phyloP scores from a whole-genome alignment of 306 rosid species.

The Oxytropis ochrocephala region DNA sequence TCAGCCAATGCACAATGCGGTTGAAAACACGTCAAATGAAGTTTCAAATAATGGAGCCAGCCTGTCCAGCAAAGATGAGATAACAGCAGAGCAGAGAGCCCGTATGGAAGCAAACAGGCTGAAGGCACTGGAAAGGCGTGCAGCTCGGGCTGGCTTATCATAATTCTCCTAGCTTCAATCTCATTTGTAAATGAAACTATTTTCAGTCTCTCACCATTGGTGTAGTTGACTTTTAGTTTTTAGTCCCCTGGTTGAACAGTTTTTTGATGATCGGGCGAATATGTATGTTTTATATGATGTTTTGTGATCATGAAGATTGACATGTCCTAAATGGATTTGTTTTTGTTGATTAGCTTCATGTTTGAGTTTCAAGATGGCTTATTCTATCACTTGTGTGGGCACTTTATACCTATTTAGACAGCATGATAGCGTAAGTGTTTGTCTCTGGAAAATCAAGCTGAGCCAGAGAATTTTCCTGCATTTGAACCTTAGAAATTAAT shows the following conservation, averaged over 20 bases:
- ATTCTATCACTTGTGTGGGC: background rate
- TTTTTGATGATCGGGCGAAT: background rate
- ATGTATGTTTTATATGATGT: background rate
- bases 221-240: background rate
- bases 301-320: background rate
- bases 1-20: constrained; percentile 10
- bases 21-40: constrained; percentile 19
- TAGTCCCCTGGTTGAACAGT: background rate
- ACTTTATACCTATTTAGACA: background rate
- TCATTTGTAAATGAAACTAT: background rate
- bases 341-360: background rate
- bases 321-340: background rate
- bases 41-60: constrained; percentile 26
- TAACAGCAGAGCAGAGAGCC: constrained; percentile 72
- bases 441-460: background rate
- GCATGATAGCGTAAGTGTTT: background rate
- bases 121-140: constrained; percentile 81
- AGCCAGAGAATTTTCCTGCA: background rate
- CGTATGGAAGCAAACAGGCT: constrained; percentile 86
- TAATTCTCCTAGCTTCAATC: constrained; percentile 24
- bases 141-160: constrained; percentile 41
- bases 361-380: background rate
- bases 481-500: too few species aligned
- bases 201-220: background rate
- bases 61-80: constrained; percentile 24